phyloP scores from a whole-genome alignment of 148 eudicot genomes.

The Diospyros lotus region DNA sequence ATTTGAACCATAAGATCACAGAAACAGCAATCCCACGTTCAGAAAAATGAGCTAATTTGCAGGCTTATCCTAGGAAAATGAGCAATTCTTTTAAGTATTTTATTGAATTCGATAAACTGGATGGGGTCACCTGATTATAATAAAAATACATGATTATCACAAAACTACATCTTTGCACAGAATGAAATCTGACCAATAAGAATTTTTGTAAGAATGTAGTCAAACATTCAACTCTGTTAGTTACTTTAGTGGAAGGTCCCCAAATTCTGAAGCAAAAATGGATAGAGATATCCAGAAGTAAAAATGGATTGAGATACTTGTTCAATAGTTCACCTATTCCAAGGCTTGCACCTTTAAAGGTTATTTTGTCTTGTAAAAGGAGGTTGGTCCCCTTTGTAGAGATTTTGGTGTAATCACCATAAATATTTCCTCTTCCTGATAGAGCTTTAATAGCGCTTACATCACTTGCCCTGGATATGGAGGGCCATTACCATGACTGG shows the following conservation, averaged over 20 bases:
- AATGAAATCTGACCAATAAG: background rate
- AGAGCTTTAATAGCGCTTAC: background rate
- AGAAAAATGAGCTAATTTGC: background rate
- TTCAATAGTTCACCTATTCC: too few species aligned
- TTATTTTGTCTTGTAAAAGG: too few species aligned
- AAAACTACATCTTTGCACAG: background rate
- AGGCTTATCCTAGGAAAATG: background rate
- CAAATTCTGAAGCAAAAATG: background rate
- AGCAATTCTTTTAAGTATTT: background rate
- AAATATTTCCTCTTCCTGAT: too few species aligned
- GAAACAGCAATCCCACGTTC: background rate
- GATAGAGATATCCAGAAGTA: background rate
- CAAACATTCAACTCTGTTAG: background rate
- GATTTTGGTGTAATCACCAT: too few species aligned
- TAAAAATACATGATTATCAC: background rate
- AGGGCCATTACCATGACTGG: background rate
- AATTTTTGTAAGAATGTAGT: background rate
- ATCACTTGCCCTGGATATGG: too few species aligned
- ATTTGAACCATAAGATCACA: background rate
- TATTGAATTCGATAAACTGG: background rate
- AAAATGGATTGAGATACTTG: too few species aligned
- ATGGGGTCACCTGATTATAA: background rate
- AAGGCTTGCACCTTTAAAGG: too few species aligned
- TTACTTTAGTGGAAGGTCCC: background rate
- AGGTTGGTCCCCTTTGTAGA: too few species aligned